These are phyloP conservation scores for Ceratocystis huliohia DNA, from an alignment of 2,329 filamentous ascomycete genomes.

Conservation along the genomic window DNA sequence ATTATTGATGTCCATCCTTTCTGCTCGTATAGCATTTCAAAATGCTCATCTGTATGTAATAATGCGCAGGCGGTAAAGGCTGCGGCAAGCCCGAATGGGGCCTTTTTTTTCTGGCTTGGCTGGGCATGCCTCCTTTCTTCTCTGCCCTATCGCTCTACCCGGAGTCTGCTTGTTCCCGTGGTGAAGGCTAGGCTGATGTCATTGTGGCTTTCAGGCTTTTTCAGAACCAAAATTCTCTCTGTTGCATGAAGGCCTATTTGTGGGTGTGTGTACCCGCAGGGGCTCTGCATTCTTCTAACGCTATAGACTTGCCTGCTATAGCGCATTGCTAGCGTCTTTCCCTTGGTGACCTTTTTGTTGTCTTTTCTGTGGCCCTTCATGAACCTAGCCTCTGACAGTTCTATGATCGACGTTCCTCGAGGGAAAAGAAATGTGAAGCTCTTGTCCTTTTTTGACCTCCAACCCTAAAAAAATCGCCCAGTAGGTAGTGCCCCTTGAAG, in stretches of 20 bases:
- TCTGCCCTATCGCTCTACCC: not conserved
- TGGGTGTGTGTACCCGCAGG: not conserved
- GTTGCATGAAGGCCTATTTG: not conserved
- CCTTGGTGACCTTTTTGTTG: not conserved
- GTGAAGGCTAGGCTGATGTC: not conserved
- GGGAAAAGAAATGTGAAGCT: not conserved
- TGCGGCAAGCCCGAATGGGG: not conserved
- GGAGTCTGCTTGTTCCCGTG: not conserved
- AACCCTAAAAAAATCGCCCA: not conserved
- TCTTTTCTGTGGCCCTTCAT: not conserved
- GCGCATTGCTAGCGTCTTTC: not conserved
- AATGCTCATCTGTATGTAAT: not conserved
- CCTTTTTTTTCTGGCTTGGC: not conserved
- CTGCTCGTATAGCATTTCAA: not conserved
- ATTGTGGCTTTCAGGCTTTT: constrained; percentile 3
- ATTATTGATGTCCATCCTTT: not conserved
- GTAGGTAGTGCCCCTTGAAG: not conserved
- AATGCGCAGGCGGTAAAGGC: not conserved
- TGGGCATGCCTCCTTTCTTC: not conserved
- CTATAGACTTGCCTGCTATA: not conserved
- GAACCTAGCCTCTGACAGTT: not conserved
- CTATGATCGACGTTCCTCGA: not conserved
- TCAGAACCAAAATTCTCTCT: not conserved
- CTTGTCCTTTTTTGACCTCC: not conserved
- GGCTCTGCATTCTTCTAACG: not conserved